Percentiles rank a stretch among this genome's conserved stretches.
Conservation (phyloP, 192 early-diverging fungal species). For the Haplosporangium gracile region DNA sequence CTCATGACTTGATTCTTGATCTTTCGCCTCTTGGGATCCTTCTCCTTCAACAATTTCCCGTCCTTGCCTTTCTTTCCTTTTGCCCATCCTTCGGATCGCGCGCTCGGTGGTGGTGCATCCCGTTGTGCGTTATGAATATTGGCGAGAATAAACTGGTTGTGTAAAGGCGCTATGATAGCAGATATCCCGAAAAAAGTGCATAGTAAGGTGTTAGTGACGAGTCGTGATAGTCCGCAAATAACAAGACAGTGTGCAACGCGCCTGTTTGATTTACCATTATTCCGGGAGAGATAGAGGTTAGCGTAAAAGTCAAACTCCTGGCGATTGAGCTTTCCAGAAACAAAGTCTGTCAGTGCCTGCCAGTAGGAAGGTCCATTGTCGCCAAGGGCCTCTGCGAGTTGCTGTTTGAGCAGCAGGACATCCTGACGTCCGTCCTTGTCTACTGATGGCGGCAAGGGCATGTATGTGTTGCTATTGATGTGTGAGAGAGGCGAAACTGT, state of each 20-base stretch:
- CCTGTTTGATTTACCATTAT: slow-evolving; percentile 52
- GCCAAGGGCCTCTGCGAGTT: slow-evolving; percentile 79
- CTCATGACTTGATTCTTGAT: slow-evolving; percentile 81
- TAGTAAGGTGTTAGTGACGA: neutral
- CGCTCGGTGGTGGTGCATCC: slow-evolving; percentile 73
- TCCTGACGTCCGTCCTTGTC: slow-evolving; percentile 65
- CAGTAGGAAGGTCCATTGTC: slow-evolving; percentile 83
- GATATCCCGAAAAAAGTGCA: neutral
- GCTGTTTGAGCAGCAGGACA: slow-evolving; percentile 72
- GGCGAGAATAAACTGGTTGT: slow-evolving; percentile 83
- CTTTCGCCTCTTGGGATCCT: slow-evolving; percentile 67
- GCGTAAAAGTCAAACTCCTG: slow-evolving; percentile 88
- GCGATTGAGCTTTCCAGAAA: slow-evolving; percentile 80
- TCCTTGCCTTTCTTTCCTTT: slow-evolving; percentile 66
- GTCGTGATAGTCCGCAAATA: neutral
- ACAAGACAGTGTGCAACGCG: neutral
- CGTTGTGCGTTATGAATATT: slow-evolving; percentile 84
- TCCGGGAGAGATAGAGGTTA: slow-evolving; percentile 70
- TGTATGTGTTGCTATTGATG: neutral
- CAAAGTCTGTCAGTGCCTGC: slow-evolving; percentile 80
- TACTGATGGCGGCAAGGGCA: slow-evolving; percentile 9
- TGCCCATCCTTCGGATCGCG: slow-evolving; percentile 69
- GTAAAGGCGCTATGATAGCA: slow-evolving; percentile 61
- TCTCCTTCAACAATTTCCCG: slow-evolving; percentile 50
- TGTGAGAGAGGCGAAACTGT: too few species aligned